Base-by-base conservation (phyloP, 2,329 filamentous ascomycete species). In the Cadophora sp. region DNA sequence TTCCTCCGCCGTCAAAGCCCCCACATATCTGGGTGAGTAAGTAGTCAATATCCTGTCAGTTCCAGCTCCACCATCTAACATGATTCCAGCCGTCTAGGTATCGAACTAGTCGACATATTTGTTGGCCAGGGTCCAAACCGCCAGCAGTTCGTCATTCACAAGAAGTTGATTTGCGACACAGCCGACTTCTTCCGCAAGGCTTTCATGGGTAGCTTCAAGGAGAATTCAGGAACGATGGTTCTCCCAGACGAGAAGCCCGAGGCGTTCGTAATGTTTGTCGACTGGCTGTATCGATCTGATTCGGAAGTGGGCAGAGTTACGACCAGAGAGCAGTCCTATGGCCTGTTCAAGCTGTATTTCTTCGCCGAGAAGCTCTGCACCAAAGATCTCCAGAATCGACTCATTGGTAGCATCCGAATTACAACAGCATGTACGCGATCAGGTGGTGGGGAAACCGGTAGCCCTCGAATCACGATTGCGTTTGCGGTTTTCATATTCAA, bases 61-160 rank as follows among this genome's bases (percentile, higher is more conserved):
- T 48, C n/a, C 7, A 11, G 20, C n/a, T 3, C n/a, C 18, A 16
- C 9, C 9, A 8, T 5, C 20, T 58, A 22, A 58, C n/a, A 20
- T 22, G n/a, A 16, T 18, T 27, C 20, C 22, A 58, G 55, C 4
- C 43, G 55, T 43, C 55, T 58, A 33, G 68, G 71, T 1, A 27
- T 9, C 7, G 62, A 73, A 16, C 24, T 73, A 1, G 72, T 76
- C 4, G 69, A 56, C 3, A 65, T 76, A 14, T 56, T 59, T 14
- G 73, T 74, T 2, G 74, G 74, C 11, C 16, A 30, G 41, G 30
- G n/a, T 18, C 51, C 58, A 7, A 62, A 70, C 20, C 33, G 53
- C 16, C 66, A 66, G 24, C 41, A 68, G 20, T 76, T 75, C 45
- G 20, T 62, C 6, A 22, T 75, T 18, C 74, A 75, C 43, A 72